Evolutionary conservation across 2,329 filamentous ascomycete species (phyloP).

Genomic region (Trichoderma breve): DNA sequence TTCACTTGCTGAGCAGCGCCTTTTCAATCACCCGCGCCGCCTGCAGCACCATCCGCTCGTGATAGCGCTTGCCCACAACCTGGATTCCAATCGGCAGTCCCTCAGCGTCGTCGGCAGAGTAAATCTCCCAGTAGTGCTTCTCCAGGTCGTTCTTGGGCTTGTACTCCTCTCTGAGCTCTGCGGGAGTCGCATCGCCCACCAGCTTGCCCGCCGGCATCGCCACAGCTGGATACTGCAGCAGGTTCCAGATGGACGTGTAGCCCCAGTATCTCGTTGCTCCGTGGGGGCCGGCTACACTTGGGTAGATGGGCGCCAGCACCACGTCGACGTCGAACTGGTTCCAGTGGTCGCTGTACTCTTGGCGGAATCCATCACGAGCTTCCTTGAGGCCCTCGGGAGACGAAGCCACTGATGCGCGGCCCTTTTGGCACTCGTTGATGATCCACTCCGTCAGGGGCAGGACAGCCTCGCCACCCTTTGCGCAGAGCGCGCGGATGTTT

Average conservation of each 20-base stretch:
- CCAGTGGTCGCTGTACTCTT: slow-evolving; percentile 71
- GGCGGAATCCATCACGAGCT: slow-evolving; percentile 81
- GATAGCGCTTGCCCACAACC: slow-evolving; percentile 4
- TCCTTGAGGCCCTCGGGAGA: slow-evolving; percentile 88
- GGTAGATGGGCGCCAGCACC: neutral
- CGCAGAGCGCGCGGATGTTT: slow-evolving; percentile 65
- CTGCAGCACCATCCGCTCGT: slow-evolving; percentile 14
- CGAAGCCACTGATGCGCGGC: slow-evolving; percentile 53
- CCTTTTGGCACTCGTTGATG: slow-evolving; percentile 17
- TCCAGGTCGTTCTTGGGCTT: slow-evolving; percentile 12
- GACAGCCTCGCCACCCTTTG: slow-evolving; percentile 78
- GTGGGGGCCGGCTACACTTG: slow-evolving; percentile 8
- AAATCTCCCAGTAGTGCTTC: slow-evolving; percentile 15
- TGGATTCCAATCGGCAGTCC: slow-evolving; percentile 4
- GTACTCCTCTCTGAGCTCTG: slow-evolving; percentile 5
- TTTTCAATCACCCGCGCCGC: slow-evolving; percentile 5
- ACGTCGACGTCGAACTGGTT: neutral
- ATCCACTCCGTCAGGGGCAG: slow-evolving; percentile 17
- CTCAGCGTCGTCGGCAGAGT: neutral
- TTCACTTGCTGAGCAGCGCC: neutral
- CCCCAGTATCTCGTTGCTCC: slow-evolving; percentile 14
- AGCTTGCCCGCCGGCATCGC: slow-evolving; percentile 1
- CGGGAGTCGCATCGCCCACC: neutral
- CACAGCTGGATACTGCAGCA: slow-evolving; percentile 16
- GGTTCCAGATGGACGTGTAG: slow-evolving; percentile 17